Percentiles rank a stretch among this genome's conserved stretches.
These are phyloP conservation scores for Ganoderma lingzhi DNA, from an alignment of 1,284 basidiomycete genomes.

Conservation along the genomic window DNA sequence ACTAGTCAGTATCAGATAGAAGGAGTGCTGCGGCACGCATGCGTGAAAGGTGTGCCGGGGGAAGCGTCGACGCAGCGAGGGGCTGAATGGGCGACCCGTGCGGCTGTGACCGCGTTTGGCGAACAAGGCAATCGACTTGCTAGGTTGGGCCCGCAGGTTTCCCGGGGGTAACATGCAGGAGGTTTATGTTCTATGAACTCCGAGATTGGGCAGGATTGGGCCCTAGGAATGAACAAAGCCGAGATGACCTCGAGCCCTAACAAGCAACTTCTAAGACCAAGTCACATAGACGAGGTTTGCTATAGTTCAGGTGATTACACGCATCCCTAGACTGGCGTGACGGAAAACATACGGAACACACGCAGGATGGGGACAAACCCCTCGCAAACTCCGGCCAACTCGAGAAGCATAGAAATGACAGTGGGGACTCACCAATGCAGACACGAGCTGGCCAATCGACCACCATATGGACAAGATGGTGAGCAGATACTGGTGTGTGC, in stretches of 20 bases:
- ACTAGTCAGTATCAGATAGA: neutral
- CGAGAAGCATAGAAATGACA: neutral
- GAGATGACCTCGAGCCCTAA: neutral
- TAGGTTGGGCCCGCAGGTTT: neutral
- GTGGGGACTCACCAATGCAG: constrained; percentile 59
- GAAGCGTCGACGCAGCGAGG: constrained; percentile 21
- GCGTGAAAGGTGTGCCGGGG: neutral
- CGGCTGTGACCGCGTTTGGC: constrained; percentile 22
- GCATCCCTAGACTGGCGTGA: neutral
- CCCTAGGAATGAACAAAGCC: neutral
- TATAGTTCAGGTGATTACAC: neutral
- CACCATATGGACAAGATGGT: constrained; percentile 79
- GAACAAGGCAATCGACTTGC: neutral
- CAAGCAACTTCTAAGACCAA: neutral
- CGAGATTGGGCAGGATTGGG: neutral
- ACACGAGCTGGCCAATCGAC: constrained; percentile 71
- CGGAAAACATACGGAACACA: neutral
- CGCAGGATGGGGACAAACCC: neutral
- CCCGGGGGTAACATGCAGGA: neutral
- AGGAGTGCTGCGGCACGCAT: neutral
- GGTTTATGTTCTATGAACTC: neutral
- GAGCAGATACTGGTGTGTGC: constrained; percentile 72
- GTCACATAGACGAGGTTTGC: neutral
- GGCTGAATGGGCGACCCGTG: constrained; percentile 28
- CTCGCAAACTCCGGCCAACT: neutral